These are phyloP conservation scores for Saturnispora halmiae DNA, from an alignment of 805 yeast species.

Conservation along the genomic window DNA sequence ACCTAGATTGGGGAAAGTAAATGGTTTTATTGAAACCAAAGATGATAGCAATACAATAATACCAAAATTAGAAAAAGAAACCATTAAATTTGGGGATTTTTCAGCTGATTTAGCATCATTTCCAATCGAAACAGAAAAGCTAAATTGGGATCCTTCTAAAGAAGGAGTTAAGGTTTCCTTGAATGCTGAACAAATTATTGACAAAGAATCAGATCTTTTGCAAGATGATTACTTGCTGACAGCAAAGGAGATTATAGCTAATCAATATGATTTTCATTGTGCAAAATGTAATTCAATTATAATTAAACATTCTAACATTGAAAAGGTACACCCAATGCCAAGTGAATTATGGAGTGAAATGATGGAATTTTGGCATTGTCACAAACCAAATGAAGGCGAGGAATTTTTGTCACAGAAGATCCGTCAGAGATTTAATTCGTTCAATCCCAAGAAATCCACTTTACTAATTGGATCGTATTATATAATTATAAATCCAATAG, in stretches of 20 bases:
- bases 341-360: constrained; percentile 89
- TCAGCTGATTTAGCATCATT: constrained; percentile 1
- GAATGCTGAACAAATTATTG: not conserved
- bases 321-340: constrained; percentile 57
- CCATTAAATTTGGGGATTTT: not conserved
- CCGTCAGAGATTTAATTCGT: constrained; percentile 30
- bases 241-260: constrained; percentile 12
- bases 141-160: not conserved
- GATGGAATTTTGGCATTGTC: constrained; percentile 98
- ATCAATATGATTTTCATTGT: constrained; percentile 14
- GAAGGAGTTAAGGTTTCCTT: not conserved
- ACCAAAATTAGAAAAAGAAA: not conserved
- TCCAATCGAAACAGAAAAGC: not conserved
- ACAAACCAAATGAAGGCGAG: constrained; percentile 43
- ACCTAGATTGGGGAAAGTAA: constrained; percentile 6
- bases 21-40: not conserved
- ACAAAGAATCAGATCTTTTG: too few relatives aligned
- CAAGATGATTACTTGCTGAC: constrained; percentile 23
- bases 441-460: constrained; percentile 36
- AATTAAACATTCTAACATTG: constrained; percentile 28
- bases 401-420: constrained; percentile 10
- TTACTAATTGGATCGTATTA: constrained; percentile 53
- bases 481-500: constrained; percentile 31
- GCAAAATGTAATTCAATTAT: constrained; percentile 13
- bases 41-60: not conserved